phyloP scores from a whole-genome alignment of 352 stramenopile genomes.

The Phytopythium litorale region DNA sequence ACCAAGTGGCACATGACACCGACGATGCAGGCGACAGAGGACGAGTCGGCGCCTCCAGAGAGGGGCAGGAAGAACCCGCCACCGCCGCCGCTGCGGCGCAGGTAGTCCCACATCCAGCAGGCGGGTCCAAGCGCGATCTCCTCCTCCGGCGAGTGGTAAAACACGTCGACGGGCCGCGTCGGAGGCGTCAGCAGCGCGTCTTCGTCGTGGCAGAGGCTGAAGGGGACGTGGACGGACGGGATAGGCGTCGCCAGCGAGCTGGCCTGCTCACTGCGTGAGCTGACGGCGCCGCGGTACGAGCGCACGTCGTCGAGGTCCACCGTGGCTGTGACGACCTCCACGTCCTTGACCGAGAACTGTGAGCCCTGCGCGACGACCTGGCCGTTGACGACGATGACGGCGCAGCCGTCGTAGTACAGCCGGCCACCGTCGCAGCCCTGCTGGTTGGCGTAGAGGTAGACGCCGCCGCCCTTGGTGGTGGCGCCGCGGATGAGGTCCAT shows the following conservation, averaged over 20 bases:
- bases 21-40: conserved; percentile 95
- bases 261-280: conserved; percentile 94
- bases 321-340: conserved; percentile 96
- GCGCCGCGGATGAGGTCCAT: conserved; percentile 90
- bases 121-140: conserved; percentile 97
- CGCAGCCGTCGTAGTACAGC: conserved; percentile 97
- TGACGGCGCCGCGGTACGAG: conserved; percentile 92
- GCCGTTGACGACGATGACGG: conserved; percentile 97
- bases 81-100: conserved; percentile 82
- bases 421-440: conserved; percentile 96
- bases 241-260: conserved; percentile 67
- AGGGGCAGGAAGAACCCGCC: conserved; percentile 95
- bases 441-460: conserved; percentile 99
- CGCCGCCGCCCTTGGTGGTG: conserved; percentile 94
- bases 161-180: conserved; percentile 57
- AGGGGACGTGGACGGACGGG: conserved; percentile 68
- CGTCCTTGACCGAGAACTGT: conserved; percentile 97
- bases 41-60: conserved; percentile 95
- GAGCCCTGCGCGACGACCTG: conserved; percentile 94
- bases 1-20: conserved; percentile 98
- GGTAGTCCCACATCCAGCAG: conserved; percentile 99
- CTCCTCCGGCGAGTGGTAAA: conserved; percentile 91
- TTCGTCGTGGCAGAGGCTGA: conserved; percentile 74
- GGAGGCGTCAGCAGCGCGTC: conserved; percentile 25
- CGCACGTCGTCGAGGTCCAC: conserved; percentile 98